Conservation (phyloP, 345 rosid genomes). For the Capsella bursapastoris region DNA sequence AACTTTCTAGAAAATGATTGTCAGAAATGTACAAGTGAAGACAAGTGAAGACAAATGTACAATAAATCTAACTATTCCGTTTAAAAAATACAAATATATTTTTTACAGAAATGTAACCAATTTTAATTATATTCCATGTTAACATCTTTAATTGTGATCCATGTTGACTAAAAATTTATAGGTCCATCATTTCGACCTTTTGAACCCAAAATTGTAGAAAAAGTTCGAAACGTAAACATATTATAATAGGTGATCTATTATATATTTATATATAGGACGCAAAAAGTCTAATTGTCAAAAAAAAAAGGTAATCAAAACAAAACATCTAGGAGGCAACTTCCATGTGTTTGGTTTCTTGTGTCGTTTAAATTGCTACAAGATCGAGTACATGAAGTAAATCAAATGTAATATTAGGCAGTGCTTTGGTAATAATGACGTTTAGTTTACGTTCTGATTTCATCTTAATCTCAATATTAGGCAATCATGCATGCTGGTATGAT, state of each 20-base stretch:
- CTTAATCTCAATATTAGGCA: background rate
- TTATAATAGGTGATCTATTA: too few relatives aligned
- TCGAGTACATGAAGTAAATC: background rate
- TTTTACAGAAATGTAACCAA: too few relatives aligned
- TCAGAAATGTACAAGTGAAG: too few relatives aligned
- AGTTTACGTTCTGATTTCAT: background rate
- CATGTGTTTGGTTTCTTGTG: conserved; percentile 21
- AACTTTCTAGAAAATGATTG: too few relatives aligned
- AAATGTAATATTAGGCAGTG: background rate
- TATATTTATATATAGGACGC: too few relatives aligned
- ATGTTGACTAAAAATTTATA: background rate
- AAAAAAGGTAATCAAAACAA: conserved; percentile 4
- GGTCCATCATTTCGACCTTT: conserved; percentile 12
- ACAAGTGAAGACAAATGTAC: too few relatives aligned
- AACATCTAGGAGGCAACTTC: conserved; percentile 15
- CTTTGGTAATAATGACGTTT: conserved; percentile 4
- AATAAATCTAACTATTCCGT: too few relatives aligned
- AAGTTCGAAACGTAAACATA: background rate
- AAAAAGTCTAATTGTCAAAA: background rate
- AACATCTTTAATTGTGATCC: background rate
- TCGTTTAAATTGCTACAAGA: conserved; percentile 8
- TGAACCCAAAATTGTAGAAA: conserved; percentile 2
- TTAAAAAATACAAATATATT: too few relatives aligned
- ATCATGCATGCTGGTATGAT: background rate
- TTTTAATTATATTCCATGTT: background rate